These are phyloP conservation scores for Corchorus olitorius DNA, from an alignment of 345 rosid genomes.

Conservation along the genomic window DNA sequence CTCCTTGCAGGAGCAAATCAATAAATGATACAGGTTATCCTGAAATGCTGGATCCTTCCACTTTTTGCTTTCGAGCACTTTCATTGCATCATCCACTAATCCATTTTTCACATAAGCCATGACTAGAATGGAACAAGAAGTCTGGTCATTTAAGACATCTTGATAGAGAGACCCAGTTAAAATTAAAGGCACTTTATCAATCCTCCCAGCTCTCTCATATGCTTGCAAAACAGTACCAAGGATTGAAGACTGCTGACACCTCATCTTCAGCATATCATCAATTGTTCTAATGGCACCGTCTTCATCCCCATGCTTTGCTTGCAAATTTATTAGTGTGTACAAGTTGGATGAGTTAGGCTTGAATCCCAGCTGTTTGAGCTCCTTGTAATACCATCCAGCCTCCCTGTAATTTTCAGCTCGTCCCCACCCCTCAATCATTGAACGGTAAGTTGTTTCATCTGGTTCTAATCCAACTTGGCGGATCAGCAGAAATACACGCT, in stretches of 20 bases:
- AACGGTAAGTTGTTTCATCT: constrained; percentile 81
- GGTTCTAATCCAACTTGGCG: constrained; percentile 58
- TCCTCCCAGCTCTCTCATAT: constrained; percentile 69
- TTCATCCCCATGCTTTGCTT: constrained; percentile 69
- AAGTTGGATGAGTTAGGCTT: constrained; percentile 82
- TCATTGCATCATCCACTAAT: constrained; percentile 68
- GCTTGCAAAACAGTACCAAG: constrained; percentile 71
- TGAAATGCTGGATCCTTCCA: constrained; percentile 85
- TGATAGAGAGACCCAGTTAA: constrained; percentile 64
- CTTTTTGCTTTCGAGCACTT: constrained; percentile 51
- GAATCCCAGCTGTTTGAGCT: constrained; percentile 65
- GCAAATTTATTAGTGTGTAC: constrained; percentile 73
- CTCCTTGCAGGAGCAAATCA: constrained; percentile 88
- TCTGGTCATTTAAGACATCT: constrained; percentile 63
- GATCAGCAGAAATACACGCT: constrained; percentile 48
- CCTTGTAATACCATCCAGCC: constrained; percentile 57
- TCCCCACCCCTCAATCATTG: constrained; percentile 99
- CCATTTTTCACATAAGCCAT: constrained; percentile 81
- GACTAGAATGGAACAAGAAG: constrained; percentile 78
- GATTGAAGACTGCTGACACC: constrained; percentile 73
- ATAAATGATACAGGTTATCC: constrained; percentile 80
- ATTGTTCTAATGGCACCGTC: constrained; percentile 61
- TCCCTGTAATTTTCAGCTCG: constrained; percentile 52
- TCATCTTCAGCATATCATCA: constrained; percentile 68
- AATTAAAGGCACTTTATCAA: constrained; percentile 58